Evolutionary conservation across 768 basidiomycete species (phyloP), one percentile per base, ranked within the genome.

Genomic region (Lactarius sp.): DNA sequence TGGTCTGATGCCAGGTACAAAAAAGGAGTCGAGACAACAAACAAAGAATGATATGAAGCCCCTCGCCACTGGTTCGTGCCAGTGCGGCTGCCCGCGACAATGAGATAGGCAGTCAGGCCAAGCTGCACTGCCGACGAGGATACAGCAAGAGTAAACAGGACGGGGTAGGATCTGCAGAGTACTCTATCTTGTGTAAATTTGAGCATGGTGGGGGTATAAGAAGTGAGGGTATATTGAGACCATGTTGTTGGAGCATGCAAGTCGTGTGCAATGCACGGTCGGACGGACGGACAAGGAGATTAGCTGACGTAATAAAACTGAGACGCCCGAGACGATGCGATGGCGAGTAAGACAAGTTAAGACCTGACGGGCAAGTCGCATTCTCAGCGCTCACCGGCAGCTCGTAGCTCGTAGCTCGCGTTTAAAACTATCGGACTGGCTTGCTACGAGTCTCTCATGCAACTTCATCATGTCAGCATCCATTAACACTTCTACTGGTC

Each of bases 101-200:
- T 82, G 70, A 92, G 76, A 74, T 86, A 92, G 27, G 86, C 83
- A 18, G 87, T 84, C 58, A 92, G 81, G 56, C 86, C 87, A 57
- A 91, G 80, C 73, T 92, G 88, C 20, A 87, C 83, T 72, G 88
- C 78, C 31, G 83, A 86, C 52, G 79, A 82, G 50, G 87, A 76
- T 8, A 84, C 80, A 76, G 92, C 87, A 70, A 89, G 74, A 16
- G 73, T 69, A 62, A 78, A 78, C 36, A 78, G 71, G 59, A 71
- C 69, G 12, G 74, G 71, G 54, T 76, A 74, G 53, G 68, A 72
- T 33, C 66, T 6, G 3, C 33, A 5, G n/a, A 14, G n/a, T 27
- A 12, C 20, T 8, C 9, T 42, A n/a, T 41, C 27, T 4, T 36
- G 18, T 3, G 31, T 4, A n/a, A 59, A 42, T 3, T 59, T 50